Evolutionary conservation across 1,139 yeast species (phyloP).

Genomic region (Taiozyma sp.): DNA sequence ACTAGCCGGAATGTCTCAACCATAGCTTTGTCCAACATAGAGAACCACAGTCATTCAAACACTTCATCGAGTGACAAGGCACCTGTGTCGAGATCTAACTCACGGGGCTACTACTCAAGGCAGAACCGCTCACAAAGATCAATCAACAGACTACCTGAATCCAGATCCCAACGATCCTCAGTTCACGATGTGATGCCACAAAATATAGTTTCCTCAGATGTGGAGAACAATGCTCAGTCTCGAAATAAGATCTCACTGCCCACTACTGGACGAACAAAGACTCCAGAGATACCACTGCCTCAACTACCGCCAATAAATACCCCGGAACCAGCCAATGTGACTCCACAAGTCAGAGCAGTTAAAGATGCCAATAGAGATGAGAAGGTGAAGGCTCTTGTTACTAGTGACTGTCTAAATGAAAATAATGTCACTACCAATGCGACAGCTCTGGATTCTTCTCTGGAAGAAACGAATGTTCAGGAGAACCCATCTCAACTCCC

Average conservation of each 20-base stretch:
- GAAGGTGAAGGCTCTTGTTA: neutral
- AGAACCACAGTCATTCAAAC: neutral
- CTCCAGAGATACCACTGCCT: conserved; percentile 3
- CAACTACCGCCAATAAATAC: neutral
- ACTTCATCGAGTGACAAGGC: neutral
- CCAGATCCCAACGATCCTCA: neutral
- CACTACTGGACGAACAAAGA: neutral
- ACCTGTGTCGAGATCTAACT: neutral
- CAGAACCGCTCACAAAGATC: neutral
- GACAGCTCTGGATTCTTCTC: neutral
- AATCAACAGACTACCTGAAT: neutral
- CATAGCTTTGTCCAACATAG: neutral
- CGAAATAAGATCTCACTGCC: neutral
- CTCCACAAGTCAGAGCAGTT: neutral
- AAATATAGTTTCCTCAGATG: neutral
- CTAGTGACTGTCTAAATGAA: neutral
- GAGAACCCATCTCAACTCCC: neutral
- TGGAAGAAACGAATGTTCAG: neutral
- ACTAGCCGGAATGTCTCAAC: neutral
- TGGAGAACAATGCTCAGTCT: neutral
- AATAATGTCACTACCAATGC: neutral
- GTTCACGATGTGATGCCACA: neutral
- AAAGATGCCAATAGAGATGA: neutral
- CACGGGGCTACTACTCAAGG: neutral
- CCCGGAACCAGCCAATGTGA: neutral